phyloP scores from a whole-genome alignment of 352 stramenopile species.

The Phytophthora fragariaefolia region DNA sequence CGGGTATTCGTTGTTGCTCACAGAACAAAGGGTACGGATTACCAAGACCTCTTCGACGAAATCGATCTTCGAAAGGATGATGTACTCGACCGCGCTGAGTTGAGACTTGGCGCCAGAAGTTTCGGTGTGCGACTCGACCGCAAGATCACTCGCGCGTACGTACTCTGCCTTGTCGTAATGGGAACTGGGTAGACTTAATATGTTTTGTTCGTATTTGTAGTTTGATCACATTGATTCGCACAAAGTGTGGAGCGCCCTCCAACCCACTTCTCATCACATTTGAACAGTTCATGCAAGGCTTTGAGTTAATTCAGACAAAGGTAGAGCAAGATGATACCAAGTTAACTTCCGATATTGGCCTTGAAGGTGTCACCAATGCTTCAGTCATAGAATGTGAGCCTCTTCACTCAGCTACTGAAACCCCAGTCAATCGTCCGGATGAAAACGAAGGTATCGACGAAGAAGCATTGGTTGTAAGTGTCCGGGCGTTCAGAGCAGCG shows the following conservation, averaged over 20 bases:
- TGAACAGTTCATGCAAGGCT: slow-evolving; percentile 61
- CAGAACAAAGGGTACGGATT: slow-evolving; percentile 28
- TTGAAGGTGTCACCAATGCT: neutral
- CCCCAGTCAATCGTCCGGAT: neutral
- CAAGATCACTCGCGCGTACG: slow-evolving; percentile 67
- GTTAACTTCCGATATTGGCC: neutral
- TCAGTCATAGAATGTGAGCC: neutral
- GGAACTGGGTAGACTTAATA: slow-evolving; percentile 7
- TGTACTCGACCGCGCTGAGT: slow-evolving; percentile 66
- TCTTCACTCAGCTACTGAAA: neutral
- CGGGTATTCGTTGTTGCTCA: slow-evolving; percentile 51
- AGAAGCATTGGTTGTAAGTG: slow-evolving; percentile 44
- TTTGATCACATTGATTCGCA: slow-evolving; percentile 59
- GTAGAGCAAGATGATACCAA: neutral
- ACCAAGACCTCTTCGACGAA: slow-evolving; percentile 45
- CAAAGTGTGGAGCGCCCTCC: slow-evolving; percentile 45
- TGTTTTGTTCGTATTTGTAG: slow-evolving; percentile 20
- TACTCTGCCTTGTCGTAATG: neutral
- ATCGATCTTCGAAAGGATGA: slow-evolving; percentile 60
- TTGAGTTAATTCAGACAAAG: slow-evolving; percentile 41
- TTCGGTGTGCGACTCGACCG: slow-evolving; percentile 69
- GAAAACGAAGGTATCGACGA: slow-evolving; percentile 20
- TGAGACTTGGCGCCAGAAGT: slow-evolving; percentile 52
- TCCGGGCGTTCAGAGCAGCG: slow-evolving; percentile 44
- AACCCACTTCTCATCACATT: slow-evolving; percentile 54